These are phyloP conservation scores for Claviceps sp. DNA, from an alignment of 2,329 filamentous ascomycete species.

Conservation along the genomic window DNA sequence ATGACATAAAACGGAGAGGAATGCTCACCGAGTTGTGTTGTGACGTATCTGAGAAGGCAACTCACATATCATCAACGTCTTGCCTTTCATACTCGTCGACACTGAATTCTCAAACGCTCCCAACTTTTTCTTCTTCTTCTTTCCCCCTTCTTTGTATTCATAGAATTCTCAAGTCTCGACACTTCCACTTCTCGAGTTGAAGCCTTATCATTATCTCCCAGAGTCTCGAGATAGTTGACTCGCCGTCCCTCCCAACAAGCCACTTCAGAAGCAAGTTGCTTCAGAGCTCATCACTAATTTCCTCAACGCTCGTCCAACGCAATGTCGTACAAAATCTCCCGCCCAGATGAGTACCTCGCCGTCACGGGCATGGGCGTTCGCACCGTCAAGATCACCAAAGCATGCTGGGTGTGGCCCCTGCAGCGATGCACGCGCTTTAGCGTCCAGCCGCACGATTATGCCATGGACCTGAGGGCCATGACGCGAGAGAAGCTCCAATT, in stretches of 20 bases:
- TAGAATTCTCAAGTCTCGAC: no score
- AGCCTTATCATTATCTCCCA: background rate
- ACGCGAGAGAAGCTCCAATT: slow-evolving; percentile 81
- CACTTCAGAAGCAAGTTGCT: background rate
- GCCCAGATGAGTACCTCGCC: slow-evolving; percentile 75
- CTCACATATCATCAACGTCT: background rate
- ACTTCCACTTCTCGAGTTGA: background rate
- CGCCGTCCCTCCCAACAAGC: no score
- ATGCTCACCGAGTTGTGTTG: background rate
- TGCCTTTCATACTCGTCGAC: background rate
- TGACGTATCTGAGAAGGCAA: background rate
- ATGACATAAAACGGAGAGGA: background rate
- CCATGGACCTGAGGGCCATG: slow-evolving; percentile 75
- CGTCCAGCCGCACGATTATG: slow-evolving; percentile 69
- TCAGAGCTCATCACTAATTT: background rate
- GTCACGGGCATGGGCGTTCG: slow-evolving; percentile 68
- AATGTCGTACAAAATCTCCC: slow-evolving; percentile 55
- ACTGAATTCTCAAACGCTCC: background rate
- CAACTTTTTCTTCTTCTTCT: no score
- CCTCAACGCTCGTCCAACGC: background rate
- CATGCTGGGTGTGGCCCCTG: slow-evolving; percentile 57
- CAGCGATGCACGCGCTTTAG: slow-evolving; percentile 51
- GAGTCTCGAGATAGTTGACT: background rate
- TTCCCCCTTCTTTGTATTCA: no score
- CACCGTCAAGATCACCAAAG: slow-evolving; percentile 66